phyloP scores from a whole-genome alignment of 1,139 yeast genomes.

The Lodderomyces parapsilosis region DNA sequence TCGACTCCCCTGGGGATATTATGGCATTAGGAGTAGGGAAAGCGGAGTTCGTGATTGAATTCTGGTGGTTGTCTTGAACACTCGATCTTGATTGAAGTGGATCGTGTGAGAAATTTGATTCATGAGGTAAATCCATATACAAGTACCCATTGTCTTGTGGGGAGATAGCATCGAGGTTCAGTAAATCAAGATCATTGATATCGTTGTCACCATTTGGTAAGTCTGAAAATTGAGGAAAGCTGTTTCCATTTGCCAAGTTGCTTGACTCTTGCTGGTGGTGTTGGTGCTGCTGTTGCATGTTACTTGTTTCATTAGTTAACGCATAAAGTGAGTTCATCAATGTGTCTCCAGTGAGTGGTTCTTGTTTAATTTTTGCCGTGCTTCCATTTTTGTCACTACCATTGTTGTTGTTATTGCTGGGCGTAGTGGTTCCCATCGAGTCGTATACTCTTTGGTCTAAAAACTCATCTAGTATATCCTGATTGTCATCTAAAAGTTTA shows the following conservation, averaged over 20 bases:
- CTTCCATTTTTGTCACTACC: background rate
- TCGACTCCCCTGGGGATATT: conserved; percentile 6
- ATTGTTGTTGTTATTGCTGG: conserved; percentile 18
- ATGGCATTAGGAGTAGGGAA: conserved; percentile 8
- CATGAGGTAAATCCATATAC: conserved; percentile 21
- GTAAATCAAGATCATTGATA: conserved; percentile 1
- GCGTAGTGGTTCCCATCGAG: conserved; percentile 28
- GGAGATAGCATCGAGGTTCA: conserved; percentile 8
- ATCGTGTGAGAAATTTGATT: conserved; percentile 10
- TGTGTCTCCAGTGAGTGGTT: conserved; percentile 10
- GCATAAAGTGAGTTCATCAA: conserved; percentile 18
- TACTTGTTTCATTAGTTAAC: conserved; percentile 5
- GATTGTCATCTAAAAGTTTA: conserved; percentile 21
- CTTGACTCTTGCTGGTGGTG: background rate
- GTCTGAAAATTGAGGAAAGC: background rate
- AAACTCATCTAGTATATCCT: conserved; percentile 54
- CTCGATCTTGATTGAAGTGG: conserved; percentile 1
- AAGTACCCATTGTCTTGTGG: conserved; percentile 22
- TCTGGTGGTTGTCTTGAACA: conserved; percentile 4
- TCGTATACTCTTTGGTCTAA: conserved; percentile 57
- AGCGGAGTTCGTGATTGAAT: background rate
- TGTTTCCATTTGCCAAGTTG: background rate
- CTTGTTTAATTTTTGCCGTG: conserved; percentile 2
- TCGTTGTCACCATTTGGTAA: conserved; percentile 1
- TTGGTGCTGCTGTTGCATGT: background rate